These are phyloP conservation scores for Trichoderma polysporum DNA, from an alignment of 2,329 filamentous ascomycete genomes.

Conservation along the genomic window DNA sequence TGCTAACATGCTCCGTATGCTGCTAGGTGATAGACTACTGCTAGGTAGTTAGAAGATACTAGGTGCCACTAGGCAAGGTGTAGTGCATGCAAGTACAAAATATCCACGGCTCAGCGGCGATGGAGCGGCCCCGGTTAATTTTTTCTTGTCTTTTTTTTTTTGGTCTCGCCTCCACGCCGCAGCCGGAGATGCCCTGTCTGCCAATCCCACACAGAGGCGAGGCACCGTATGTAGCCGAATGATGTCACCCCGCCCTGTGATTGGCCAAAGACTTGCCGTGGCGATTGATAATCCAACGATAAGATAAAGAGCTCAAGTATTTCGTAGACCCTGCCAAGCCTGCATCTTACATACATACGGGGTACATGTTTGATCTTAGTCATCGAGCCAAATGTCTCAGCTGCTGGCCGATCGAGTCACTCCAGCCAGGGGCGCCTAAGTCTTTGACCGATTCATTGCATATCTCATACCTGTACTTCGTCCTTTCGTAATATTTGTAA, in stretches of 20 bases:
- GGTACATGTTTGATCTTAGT: neutral
- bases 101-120: neutral
- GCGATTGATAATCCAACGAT: constrained; percentile 19
- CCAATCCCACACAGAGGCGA: neutral
- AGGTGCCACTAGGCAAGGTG: neutral
- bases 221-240: constrained; percentile 19
- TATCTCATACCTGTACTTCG: neutral
- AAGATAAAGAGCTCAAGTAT: constrained; percentile 8
- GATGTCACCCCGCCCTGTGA: constrained; percentile 14
- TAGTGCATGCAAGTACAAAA: neutral
- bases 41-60: neutral
- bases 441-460: constrained; percentile 16
- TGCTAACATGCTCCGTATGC: neutral
- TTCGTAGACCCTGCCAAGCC: neutral
- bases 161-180: constrained; percentile 8
- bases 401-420: constrained; percentile 16
- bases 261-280: neutral
- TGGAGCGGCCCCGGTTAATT: neutral
- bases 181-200: constrained; percentile 7
- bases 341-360: neutral
- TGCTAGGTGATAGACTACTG: too few species aligned
- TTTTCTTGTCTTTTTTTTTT: neutral
- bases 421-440: neutral
- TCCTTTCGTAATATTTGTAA: neutral
- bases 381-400: neutral